These are phyloP conservation scores for Deakozyma indianensis DNA, from an alignment of 805 yeast genomes.

Conservation along the genomic window DNA sequence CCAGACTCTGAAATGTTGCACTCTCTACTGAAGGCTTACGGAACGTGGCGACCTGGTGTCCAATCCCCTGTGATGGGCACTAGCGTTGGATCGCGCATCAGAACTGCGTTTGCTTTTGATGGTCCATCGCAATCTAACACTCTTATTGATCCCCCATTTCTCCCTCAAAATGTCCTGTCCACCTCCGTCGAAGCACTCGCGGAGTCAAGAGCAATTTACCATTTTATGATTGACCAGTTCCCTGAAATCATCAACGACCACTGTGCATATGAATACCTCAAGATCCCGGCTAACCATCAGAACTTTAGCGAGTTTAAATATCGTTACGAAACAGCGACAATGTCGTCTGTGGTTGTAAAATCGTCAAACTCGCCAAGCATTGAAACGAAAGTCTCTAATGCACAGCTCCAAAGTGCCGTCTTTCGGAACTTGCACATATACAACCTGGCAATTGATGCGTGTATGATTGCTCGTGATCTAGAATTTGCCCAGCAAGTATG, in stretches of 20 bases:
- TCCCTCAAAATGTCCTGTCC: conserved; percentile 39
- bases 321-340: conserved; percentile 20
- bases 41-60: conserved; percentile 14
- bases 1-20: conserved; percentile 20
- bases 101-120: conserved; percentile 13
- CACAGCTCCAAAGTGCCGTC: background rate
- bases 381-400: background rate
- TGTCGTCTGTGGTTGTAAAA: background rate
- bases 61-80: conserved; percentile 17
- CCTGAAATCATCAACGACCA: conserved; percentile 31
- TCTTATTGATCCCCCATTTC: conserved; percentile 42
- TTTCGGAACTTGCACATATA: conserved; percentile 36
- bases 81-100: conserved; percentile 14
- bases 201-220: conserved; percentile 71
- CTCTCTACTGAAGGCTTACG: conserved; percentile 20
- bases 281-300: conserved; percentile 28
- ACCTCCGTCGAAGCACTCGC: conserved; percentile 35
- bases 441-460: conserved; percentile 51
- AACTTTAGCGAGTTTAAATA: conserved; percentile 23
- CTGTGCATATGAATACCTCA: conserved; percentile 37
- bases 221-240: conserved; percentile 30
- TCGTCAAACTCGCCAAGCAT: background rate
- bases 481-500: conserved; percentile 54
- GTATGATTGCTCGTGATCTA: conserved; percentile 38
- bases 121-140: conserved; percentile 2